Conservation (phyloP, 768 basidiomycete species). For the Trametes cinnabarina region DNA sequence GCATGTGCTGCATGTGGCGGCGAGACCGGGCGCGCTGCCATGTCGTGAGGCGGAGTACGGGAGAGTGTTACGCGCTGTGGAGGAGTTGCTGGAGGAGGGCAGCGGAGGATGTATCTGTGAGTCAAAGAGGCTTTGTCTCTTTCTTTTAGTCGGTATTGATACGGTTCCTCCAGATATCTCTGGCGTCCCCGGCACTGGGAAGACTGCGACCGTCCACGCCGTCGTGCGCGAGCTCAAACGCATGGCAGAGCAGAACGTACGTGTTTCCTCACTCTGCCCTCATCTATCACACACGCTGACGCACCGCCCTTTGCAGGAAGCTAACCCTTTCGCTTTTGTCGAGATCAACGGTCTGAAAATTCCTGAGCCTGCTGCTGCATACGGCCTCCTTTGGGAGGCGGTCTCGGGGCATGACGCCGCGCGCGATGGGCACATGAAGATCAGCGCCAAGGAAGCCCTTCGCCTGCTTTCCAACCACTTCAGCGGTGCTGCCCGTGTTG, state of each 20-base stretch:
- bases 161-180: slow-evolving; percentile 70
- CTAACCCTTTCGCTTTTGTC: slow-evolving; percentile 91
- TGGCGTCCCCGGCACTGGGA: slow-evolving; percentile 98
- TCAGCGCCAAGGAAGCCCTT: slow-evolving; percentile 79
- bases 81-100: slow-evolving; percentile 86
- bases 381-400: slow-evolving; percentile 88
- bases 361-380: slow-evolving; percentile 90
- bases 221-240: slow-evolving; percentile 86
- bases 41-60: slow-evolving; percentile 86
- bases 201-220: slow-evolving; percentile 96
- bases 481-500: slow-evolving; percentile 54
- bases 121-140: slow-evolving; percentile 29
- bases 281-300: too few species aligned
- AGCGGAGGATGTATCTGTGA: slow-evolving; percentile 94
- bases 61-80: slow-evolving; percentile 70
- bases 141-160: background rate
- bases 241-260: slow-evolving; percentile 78
- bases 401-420: slow-evolving; percentile 76
- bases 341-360: slow-evolving; percentile 97
- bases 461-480: slow-evolving; percentile 79
- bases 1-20: slow-evolving; percentile 90
- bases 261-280: too few species aligned
- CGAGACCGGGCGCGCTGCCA: slow-evolving; percentile 84
- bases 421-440: slow-evolving; percentile 59
- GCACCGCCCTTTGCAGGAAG: slow-evolving; percentile 62